Base-by-base conservation (phyloP, 805 yeast species). In the Monosporozyma solicola region DNA sequence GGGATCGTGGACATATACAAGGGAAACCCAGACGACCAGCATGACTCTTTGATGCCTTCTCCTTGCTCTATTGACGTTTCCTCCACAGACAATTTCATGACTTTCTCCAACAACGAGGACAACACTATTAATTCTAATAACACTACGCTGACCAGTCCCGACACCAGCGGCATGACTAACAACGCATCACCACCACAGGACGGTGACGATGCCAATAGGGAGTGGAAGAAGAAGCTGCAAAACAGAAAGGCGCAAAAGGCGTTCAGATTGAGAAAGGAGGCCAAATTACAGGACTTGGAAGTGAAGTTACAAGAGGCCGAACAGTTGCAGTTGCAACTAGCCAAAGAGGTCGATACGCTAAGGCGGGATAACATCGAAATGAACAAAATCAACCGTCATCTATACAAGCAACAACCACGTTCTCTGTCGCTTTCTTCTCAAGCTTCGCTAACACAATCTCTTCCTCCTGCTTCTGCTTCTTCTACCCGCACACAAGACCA, bases 191-290 rank as follows among this genome's bases (percentile, higher is more conserved):
- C 20, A 3, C 20, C 32, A 10, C 32, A 25, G 5, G 32, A 7
- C 10, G 29, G 3, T 4, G 44, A 41, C 22, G 44, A 20, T 13
- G 31, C 15, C 11, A 13, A 22, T 24, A 43, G 13, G 15, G 46
- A 43, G 16, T 43, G 24, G 57, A 82, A 80, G 65, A 77, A 87
- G 51, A 85, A 82, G 63, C 89, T 88, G 2, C 94, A 85, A 65
- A 87, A 87, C 64, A 74, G 95, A 61, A 91, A 91, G 10, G 95
- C 95, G 1, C 96, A 88, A 69, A 74, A 90, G 59, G 95, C 95
- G 2, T 88, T 86, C 68, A 73, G 95, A 55, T 91, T 87, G 67
- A 79, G 95, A 49, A 86, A 85, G 66, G 94, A 86, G 65, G 79
- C 80, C 50, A 82, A 78, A 59, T 68, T 85, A 55, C 84, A 83